These are phyloP conservation scores for Aspergillus texensis DNA, from an alignment of 2,329 filamentous ascomycete species.

Conservation along the genomic window DNA sequence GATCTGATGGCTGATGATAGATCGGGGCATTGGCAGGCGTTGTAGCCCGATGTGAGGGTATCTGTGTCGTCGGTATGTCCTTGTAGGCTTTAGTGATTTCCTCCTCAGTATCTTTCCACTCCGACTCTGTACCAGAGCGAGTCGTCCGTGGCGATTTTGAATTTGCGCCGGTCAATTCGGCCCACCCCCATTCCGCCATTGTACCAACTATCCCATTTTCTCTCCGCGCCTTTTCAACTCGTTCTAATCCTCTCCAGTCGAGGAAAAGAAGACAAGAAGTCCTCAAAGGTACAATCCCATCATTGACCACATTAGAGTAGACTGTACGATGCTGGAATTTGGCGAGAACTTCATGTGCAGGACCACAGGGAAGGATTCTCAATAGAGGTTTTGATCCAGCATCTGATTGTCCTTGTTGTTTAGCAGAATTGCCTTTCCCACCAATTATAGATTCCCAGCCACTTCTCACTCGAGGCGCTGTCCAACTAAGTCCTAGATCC, in stretches of 20 bases:
- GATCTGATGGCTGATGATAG: constrained; percentile 25
- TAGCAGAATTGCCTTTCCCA: constrained; percentile 65
- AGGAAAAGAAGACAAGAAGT: constrained; percentile 96
- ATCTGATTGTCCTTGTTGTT: constrained; percentile 61
- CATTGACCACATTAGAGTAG: constrained; percentile 97
- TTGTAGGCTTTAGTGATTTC: constrained; percentile 18
- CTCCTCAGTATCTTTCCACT: constrained; percentile 26
- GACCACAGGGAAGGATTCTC: constrained; percentile 85
- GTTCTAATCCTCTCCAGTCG: constrained; percentile 91
- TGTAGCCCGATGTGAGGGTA: constrained; percentile 10
- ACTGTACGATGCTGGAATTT: constrained; percentile 89
- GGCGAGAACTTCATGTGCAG: constrained; percentile 81
- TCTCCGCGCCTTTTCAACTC: constrained; percentile 89
- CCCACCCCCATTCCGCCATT: constrained; percentile 91
- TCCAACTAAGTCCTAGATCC: constrained; percentile 92
- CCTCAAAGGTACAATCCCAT: constrained; percentile 90
- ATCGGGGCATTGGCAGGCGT: constrained; percentile 1
- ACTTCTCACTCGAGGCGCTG: constrained; percentile 79
- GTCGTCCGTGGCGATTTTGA: constrained; percentile 56
- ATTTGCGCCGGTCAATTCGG: constrained; percentile 77
- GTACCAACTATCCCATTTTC: constrained; percentile 93
- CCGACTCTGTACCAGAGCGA: constrained; percentile 29
- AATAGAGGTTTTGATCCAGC: constrained; percentile 86
- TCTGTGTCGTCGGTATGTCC: constrained; percentile 9
- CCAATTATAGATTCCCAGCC: constrained; percentile 88